Percentiles rank a stretch among this genome's conserved stretches.
Conservation (phyloP, 164 flowering plant genomes). For the Tetrastigma voinierianum region DNA sequence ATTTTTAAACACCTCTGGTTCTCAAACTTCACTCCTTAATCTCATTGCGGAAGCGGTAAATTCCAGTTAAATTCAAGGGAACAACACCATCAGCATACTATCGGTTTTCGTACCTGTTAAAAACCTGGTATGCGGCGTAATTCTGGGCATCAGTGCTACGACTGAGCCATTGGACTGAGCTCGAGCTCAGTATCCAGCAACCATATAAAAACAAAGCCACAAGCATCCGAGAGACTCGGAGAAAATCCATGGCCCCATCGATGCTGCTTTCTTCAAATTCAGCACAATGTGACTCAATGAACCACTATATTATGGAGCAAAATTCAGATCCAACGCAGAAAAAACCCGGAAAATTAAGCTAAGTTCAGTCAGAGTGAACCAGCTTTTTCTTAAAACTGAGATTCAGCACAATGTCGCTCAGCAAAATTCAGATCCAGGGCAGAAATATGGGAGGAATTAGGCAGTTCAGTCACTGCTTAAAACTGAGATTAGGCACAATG, state of each 20-base stretch:
- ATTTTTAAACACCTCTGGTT: constrained; percentile 41
- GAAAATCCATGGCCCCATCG: constrained; percentile 70
- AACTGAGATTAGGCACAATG: no score
- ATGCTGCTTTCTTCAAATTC: no score
- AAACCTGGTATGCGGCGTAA: constrained; percentile 80
- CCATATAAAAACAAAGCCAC: constrained; percentile 19
- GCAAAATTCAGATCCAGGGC: not conserved
- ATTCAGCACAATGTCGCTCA: constrained; percentile 18
- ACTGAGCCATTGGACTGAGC: constrained; percentile 39
- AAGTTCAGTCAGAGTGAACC: not conserved
- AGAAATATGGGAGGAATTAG: not conserved
- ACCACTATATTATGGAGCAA: no score
- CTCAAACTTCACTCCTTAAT: constrained; percentile 82
- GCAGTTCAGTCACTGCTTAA: not conserved
- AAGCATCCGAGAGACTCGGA: constrained; percentile 42
- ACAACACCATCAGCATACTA: constrained; percentile 41
- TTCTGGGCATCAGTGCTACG: constrained; percentile 68
- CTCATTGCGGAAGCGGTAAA: constrained; percentile 65
- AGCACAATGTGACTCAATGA: constrained; percentile 10
- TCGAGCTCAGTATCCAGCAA: constrained; percentile 14
- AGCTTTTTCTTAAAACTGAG: constrained; percentile 1
- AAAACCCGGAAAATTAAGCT: not conserved
- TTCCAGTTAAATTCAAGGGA: constrained; percentile 69
- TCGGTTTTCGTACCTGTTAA: constrained; percentile 65
- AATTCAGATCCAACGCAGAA: no score